Evolutionary conservation across 768 basidiomycete species (phyloP).

Genomic region (Leccinellum luteum): DNA sequence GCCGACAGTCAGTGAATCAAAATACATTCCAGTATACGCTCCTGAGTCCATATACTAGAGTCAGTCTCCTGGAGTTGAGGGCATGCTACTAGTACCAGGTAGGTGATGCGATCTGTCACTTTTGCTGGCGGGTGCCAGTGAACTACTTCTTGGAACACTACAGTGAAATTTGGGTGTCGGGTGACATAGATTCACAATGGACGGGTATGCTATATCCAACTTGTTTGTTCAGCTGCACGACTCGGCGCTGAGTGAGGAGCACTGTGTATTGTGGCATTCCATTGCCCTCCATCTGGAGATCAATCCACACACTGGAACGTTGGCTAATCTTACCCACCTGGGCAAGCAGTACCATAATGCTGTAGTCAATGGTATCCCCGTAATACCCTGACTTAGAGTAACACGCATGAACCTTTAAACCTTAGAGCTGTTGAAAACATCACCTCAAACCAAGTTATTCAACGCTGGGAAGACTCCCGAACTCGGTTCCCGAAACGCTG

Average conservation of each 20-base stretch:
- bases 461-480: constrained; percentile 51
- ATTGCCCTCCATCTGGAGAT: constrained; percentile 65
- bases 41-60: constrained; percentile 38
- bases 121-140: constrained; percentile 81
- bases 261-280: constrained; percentile 49
- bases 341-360: not conserved
- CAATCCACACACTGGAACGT: constrained; percentile 37
- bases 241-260: constrained; percentile 6
- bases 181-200: constrained; percentile 84
- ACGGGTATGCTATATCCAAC: constrained; percentile 44
- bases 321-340: constrained; percentile 7
- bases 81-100: constrained; percentile 48
- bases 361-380: not conserved
- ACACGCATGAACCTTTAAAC: not conserved
- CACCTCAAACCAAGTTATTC: constrained; percentile 30
- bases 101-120: constrained; percentile 26
- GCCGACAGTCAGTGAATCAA: constrained; percentile 64
- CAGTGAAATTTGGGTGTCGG: constrained; percentile 76
- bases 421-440: constrained; percentile 1
- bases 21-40: not conserved
- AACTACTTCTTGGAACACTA: constrained; percentile 79
- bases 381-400: not conserved
- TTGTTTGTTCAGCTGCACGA: not conserved
- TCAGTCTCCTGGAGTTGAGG: constrained; percentile 68
- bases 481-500: constrained; percentile 41